Evolutionary conservation across 2,329 filamentous ascomycete species (phyloP).

Genomic region (Knoxdaviesia capensis): DNA sequence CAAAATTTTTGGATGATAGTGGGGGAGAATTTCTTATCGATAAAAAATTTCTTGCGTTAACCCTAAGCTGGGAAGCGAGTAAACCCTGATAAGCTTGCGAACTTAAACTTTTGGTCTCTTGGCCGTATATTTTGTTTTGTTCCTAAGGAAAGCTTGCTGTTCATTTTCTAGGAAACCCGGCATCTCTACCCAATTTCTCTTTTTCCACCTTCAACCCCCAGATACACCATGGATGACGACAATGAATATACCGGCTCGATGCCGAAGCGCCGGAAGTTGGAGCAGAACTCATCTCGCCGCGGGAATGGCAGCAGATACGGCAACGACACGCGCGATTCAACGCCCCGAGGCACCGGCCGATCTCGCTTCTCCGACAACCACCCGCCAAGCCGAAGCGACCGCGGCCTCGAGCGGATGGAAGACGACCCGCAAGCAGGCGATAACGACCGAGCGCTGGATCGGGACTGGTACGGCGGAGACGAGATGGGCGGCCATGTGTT

Average conservation of each 20-base stretch:
- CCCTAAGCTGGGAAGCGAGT: too few relatives aligned
- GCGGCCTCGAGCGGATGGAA: slow-evolving; percentile 26
- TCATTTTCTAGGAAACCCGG: background rate
- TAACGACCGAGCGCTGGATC: slow-evolving; percentile 57
- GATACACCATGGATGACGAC: slow-evolving; percentile 14
- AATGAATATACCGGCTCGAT: slow-evolving; percentile 17
- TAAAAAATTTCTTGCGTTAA: too few relatives aligned
- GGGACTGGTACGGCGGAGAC: slow-evolving; percentile 84
- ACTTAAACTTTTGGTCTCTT: too few relatives aligned
- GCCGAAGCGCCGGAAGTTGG: slow-evolving; percentile 18
- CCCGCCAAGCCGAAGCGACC: background rate
- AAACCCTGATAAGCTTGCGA: too few relatives aligned
- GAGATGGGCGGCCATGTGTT: slow-evolving; percentile 66
- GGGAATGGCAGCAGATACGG: slow-evolving; percentile 9
- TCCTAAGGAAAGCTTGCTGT: too few relatives aligned
- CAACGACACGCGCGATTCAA: slow-evolving; percentile 12
- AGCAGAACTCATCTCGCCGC: slow-evolving; percentile 12
- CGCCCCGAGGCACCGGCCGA: too few relatives aligned
- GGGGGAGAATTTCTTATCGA: too few relatives aligned
- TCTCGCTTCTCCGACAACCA: too few relatives aligned
- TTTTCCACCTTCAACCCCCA: too few relatives aligned
- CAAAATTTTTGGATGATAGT: too few relatives aligned
- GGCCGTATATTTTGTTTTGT: too few relatives aligned
- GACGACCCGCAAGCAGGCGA: slow-evolving; percentile 24
- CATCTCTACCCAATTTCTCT: background rate